Conservation (phyloP, 2,329 filamentous ascomycete species). For the Cladosporium sp. region DNA sequence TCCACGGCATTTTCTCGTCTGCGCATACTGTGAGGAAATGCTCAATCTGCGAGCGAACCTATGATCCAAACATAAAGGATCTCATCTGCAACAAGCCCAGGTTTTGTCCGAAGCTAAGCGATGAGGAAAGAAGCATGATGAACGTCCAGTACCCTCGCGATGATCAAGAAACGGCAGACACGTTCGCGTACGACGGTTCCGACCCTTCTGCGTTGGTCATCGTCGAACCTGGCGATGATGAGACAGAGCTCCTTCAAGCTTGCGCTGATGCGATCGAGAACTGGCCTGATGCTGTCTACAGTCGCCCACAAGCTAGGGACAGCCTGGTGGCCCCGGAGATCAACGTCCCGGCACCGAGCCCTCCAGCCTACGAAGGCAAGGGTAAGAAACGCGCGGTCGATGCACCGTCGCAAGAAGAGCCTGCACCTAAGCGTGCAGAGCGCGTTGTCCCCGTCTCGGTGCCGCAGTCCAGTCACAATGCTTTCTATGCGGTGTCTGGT, state of each 20-base stretch:
- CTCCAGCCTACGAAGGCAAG: not conserved
- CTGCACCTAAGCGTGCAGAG: not conserved
- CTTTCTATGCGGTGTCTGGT: too few relatives aligned
- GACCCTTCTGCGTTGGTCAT: slow-evolving; percentile 1
- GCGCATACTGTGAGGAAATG: not conserved
- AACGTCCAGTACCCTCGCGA: not conserved
- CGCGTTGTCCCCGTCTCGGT: too few relatives aligned
- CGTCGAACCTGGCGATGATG: not conserved
- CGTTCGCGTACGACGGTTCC: not conserved
- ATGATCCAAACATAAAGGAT: not conserved
- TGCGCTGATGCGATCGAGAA: not conserved
- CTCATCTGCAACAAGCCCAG: not conserved
- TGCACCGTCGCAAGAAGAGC: too few relatives aligned
- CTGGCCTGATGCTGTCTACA: not conserved
- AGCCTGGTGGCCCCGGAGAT: not conserved
- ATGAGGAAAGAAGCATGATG: not conserved
- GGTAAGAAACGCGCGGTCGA: not conserved
- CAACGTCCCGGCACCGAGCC: not conserved
- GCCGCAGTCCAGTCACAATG: too few relatives aligned
- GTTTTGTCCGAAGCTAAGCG: not conserved
- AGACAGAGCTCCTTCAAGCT: not conserved
- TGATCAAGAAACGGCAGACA: slow-evolving; percentile 8
- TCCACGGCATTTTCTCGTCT: slow-evolving; percentile 2
- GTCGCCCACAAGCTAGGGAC: not conserved
- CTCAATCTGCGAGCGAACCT: not conserved